Percentiles rank a stretch among this genome's conserved stretches.
Conservation (phyloP, 305 asterid species). For the Fraxinus sp. region DNA sequence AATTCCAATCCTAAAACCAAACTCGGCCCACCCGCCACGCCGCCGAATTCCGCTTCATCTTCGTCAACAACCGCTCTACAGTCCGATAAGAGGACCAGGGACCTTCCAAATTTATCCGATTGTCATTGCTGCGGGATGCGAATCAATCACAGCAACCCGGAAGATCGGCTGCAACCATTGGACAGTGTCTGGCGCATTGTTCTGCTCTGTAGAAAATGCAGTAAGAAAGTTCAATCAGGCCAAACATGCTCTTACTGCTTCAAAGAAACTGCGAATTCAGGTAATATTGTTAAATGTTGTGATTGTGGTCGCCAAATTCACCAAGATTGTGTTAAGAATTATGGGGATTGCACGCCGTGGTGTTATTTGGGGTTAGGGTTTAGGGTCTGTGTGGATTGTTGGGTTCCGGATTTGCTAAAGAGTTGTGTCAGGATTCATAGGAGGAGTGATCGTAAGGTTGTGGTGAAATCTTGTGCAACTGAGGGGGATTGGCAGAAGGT, state of each 20-base stretch:
- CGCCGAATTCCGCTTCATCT: constrained; percentile 34
- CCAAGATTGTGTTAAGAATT: constrained; percentile 48
- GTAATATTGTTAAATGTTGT: constrained; percentile 46
- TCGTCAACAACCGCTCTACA: constrained; percentile 35
- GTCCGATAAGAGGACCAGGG: constrained; percentile 61
- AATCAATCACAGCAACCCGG: constrained; percentile 58
- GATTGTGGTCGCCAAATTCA: constrained; percentile 62
- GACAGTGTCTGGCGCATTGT: constrained; percentile 87
- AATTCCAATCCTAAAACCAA: constrained; percentile 21
- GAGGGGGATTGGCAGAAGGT: constrained; percentile 31
- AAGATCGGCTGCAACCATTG: constrained; percentile 67
- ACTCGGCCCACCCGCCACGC: constrained; percentile 9
- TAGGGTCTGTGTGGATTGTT: constrained; percentile 81
- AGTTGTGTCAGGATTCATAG: constrained; percentile 38
- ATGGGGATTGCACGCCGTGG: constrained; percentile 64
- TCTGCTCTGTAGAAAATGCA: constrained; percentile 70
- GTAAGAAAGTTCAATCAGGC: constrained; percentile 40
- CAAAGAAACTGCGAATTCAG: constrained; percentile 36
- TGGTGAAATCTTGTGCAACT: constrained; percentile 21
- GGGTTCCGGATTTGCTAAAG: constrained; percentile 77
- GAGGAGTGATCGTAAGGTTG: constrained; percentile 34
- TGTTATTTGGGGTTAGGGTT: constrained; percentile 46
- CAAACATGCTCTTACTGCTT: constrained; percentile 73
- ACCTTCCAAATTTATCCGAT: constrained; percentile 71
- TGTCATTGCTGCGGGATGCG: constrained; percentile 76